phyloP scores from a whole-genome alignment of 2,329 filamentous ascomycete genomes.

The Xylariaceae sp. region DNA sequence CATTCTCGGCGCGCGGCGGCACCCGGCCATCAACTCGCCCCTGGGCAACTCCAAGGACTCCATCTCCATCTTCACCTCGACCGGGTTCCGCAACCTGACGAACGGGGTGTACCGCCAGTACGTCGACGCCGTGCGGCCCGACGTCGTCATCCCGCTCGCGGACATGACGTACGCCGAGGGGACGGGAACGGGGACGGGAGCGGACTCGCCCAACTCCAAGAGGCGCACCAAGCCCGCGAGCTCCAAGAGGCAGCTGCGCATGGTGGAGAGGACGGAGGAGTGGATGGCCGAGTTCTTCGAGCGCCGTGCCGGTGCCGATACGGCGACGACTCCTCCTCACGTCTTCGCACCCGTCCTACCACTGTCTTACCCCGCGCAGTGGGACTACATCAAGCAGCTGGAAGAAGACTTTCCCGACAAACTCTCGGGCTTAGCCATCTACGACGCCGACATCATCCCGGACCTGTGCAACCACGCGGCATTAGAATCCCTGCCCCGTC shows the following conservation, averaged over 20 bases:
- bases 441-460: conserved; percentile 64
- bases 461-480: conserved; percentile 54
- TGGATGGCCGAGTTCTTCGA: conserved; percentile 70
- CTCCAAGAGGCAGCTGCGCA: conserved; percentile 70
- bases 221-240: conserved; percentile 39
- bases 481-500: conserved; percentile 60
- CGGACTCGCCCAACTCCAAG: conserved; percentile 54
- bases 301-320: conserved; percentile 31
- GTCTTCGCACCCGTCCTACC: conserved; percentile 68
- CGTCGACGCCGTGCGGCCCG: conserved; percentile 62
- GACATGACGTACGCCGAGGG: conserved; percentile 65
- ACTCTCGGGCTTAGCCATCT: conserved; percentile 70
- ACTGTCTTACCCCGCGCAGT: conserved; percentile 68
- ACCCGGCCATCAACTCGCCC: conserved; percentile 68
- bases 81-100: conserved; percentile 70
- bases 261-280: conserved; percentile 77
- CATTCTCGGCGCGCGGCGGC: conserved; percentile 71
- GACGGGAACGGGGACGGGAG: no score
- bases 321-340: conserved; percentile 31
- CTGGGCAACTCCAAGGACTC: conserved; percentile 64
- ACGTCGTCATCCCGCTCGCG: conserved; percentile 72
- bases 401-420: conserved; percentile 52
- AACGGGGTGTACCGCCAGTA: conserved; percentile 64
- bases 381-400: conserved; percentile 71
- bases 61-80: conserved; percentile 77